Evolutionary conservation across 73 alveolate genomes (phyloP), one percentile per base, ranked within the genome.

Genomic region (Paramecium sexaurelia): DNA sequence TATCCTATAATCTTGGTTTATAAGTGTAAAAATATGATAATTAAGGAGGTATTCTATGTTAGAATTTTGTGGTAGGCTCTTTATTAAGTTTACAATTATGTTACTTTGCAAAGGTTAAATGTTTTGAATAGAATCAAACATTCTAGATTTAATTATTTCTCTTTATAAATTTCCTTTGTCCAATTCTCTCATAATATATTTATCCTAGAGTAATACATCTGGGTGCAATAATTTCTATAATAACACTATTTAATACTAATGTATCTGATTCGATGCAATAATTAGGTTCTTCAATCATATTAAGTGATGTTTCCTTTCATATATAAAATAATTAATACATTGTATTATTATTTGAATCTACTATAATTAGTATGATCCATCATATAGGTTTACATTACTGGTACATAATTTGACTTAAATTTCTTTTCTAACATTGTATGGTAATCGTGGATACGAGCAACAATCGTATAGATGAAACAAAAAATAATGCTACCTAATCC

Each of bases 191-290:
- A 78, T 8, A 40, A 78, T 33, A 43, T 78, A 78, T 78, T 45
- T 20, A 78, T 78, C 90, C 36, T 37, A 37, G 9, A 78, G 43
- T 0, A 71, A 2, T 19, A 78, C 22, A 45, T 78, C 90, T 20
- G 90, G 90, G 17, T 78, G 90, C 1, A 78, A 40, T 78, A 78
- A 78, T 45, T 78, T 78, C 67, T 51, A 51, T 1, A 20, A 17
- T 51, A 51, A 51, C 32, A 17, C 15, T n/a, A 17, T 17, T 51
- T 51, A n/a, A 17, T 51, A 51, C 67, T 22, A 29, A 78, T 10
- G 55, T 78, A 43, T 78, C 90, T 78, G 90, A 78, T 78, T 78
- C 90, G 8, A 29, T 24, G 55, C 90, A 78, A 78, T 78, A 78
- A 41, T 29, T 19, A 11, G 90, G 90, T 43, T 78, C 90, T 26